Base-by-base conservation (phyloP, 2,329 filamentous ascomycete genomes). In the Beauveria sp. region DNA sequence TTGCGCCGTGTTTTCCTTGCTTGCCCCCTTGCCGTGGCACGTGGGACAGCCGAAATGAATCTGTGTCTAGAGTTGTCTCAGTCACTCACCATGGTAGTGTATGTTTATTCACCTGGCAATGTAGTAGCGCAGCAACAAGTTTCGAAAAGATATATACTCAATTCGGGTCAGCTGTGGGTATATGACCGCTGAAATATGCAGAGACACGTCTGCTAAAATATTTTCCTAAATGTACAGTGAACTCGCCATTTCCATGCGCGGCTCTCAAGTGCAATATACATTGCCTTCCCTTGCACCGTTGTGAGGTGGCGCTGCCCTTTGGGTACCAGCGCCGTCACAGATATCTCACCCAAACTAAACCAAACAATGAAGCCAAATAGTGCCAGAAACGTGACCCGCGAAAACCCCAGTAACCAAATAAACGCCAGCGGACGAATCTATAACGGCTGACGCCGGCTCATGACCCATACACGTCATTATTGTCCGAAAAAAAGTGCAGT, bases 171-270 rank as follows among this genome's bases (percentile, higher is more conserved):
- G 49, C 46, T 53, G 34, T 49, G 59, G 59, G 59, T 61, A 61
- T 61, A 56, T 57, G 59, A 57, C 51, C 52, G 50, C 26, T 61
- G 50, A 55, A 40, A 57, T 52, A 24, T 30, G 28, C 34, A 43
- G 30, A 55, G 20, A 30, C n/a, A 28, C n/a, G 20, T 51, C 49
- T 34, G 49, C 26, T n/a, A 20, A 28, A 45, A n/a, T 60, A 53
- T 53, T 58, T 60, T 42, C 26, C 26, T 30, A 57, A 61, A 51
- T 61, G 53, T 61, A 61, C 59, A 61, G 59, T 50, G 51, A 34
- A 26, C 38, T 28, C 20, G 40, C n/a, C 47, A 43, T 34, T 22
- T 46, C 43, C 43, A 20, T 55, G 43, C n/a, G 28, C 34, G 59
- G 30, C 26, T n/a, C 52, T n/a, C 51, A 49, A 30, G 42, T 50